These are phyloP conservation scores for Malania oleifera DNA, from an alignment of 164 flowering plant species.

Conservation along the genomic window DNA sequence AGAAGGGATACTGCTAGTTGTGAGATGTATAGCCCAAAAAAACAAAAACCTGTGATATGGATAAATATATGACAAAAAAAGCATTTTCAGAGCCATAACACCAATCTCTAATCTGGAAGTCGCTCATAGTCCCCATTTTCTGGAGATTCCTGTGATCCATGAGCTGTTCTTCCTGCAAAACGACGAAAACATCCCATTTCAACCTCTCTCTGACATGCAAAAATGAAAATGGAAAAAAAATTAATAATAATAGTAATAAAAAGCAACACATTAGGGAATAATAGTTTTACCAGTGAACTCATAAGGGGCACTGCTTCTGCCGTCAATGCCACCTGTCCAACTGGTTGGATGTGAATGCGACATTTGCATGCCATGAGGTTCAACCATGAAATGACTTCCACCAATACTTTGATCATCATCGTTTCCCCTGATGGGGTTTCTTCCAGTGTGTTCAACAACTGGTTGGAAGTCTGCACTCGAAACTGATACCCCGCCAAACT, in stretches of 20 bases:
- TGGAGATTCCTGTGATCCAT: constrained; percentile 41
- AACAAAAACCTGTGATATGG: not conserved
- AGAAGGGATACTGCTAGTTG: constrained; percentile 5
- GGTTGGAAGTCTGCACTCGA: constrained; percentile 45
- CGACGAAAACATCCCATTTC: not conserved
- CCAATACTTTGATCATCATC: constrained; percentile 44
- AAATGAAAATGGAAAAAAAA: no score
- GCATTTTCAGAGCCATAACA: constrained; percentile 2
- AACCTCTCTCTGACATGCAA: not conserved
- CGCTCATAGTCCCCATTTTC: constrained; percentile 57
- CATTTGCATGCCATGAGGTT: constrained; percentile 35
- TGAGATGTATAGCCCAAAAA: constrained; percentile 7
- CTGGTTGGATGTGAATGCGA: constrained; percentile 33
- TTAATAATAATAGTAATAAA: no score
- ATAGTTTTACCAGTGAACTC: constrained; percentile 28
- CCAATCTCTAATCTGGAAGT: constrained; percentile 23
- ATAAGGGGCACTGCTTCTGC: constrained; percentile 22
- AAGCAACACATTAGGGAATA: no score
- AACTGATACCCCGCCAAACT: constrained; percentile 31
- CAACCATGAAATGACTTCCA: constrained; percentile 45
- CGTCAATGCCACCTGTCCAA: constrained; percentile 43
- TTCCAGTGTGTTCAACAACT: constrained; percentile 37
- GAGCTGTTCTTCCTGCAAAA: constrained; percentile 38
- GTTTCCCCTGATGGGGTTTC: constrained; percentile 30
- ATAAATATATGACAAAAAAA: not conserved